A percentile compares a stretch with the other conserved stretches of the same genome.
These are phyloP conservation scores for Picocystis sp. DNA, from an alignment of 163 green algal genomes.

Conservation along the genomic window DNA sequence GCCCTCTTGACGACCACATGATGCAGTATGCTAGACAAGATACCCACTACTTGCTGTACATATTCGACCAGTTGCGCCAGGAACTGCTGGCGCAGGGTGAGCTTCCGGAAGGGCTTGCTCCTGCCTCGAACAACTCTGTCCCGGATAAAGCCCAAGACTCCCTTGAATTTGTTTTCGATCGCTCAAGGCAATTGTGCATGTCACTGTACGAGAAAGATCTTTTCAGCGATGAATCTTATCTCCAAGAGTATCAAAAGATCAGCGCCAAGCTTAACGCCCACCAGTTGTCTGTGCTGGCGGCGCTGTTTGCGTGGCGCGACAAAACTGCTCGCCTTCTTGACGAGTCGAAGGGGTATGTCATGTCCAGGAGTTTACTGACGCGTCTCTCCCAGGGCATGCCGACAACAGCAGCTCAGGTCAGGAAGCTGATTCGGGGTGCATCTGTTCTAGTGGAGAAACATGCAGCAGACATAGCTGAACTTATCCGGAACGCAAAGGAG, in stretches of 20 bases:
- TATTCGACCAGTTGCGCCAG: slow-evolving; percentile 52
- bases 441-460: too few relatives aligned
- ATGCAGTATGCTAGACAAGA: slow-evolving; percentile 72
- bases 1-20: slow-evolving; percentile 57
- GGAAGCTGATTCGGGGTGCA: too few relatives aligned
- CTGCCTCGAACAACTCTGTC: neutral
- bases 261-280: slow-evolving; percentile 15
- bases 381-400: too few relatives aligned
- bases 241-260: slow-evolving; percentile 22
- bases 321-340: slow-evolving; percentile 41
- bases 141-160: slow-evolving; percentile 9
- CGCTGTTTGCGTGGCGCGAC: slow-evolving; percentile 73
- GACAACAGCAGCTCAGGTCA: too few relatives aligned
- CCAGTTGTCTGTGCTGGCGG: slow-evolving; percentile 46
- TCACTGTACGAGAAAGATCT: slow-evolving; percentile 56
- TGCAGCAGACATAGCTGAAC: too few relatives aligned
- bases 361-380: slow-evolving; percentile 11
- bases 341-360: slow-evolving; percentile 45
- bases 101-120: neutral
- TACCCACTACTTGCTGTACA: slow-evolving; percentile 85
- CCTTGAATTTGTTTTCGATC: slow-evolving; percentile 44
- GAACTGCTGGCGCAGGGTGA: slow-evolving; percentile 4
- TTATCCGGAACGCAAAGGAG: too few relatives aligned
- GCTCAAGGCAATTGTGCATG: slow-evolving; percentile 45
- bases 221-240: slow-evolving; percentile 31